These are phyloP conservation scores for Crithidia bombi DNA, from an alignment of 208 protist genomes.

Conservation along the genomic window DNA sequence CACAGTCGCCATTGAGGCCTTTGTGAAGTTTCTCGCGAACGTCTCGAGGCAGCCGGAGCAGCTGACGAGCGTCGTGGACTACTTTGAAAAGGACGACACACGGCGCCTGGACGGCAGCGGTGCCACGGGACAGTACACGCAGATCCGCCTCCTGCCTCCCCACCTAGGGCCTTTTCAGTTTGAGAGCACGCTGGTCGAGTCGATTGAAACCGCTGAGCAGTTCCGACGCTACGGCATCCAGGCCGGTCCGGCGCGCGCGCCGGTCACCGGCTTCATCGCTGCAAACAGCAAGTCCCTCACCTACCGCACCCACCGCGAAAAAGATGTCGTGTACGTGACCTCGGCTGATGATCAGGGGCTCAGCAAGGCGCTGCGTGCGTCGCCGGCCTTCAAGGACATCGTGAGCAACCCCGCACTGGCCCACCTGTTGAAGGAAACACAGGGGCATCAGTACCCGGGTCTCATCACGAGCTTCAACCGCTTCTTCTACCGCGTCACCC, in stretches of 20 bases:
- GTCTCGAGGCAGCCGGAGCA: slow-evolving; percentile 43
- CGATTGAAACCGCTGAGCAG: slow-evolving; percentile 60
- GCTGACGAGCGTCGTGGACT: slow-evolving; percentile 37
- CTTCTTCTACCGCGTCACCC: slow-evolving; percentile 77
- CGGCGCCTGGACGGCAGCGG: slow-evolving; percentile 27
- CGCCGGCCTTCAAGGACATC: slow-evolving; percentile 63
- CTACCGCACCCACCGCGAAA: slow-evolving; percentile 64
- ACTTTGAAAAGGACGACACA: slow-evolving; percentile 47
- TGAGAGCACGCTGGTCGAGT: slow-evolving; percentile 77
- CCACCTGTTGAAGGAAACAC: slow-evolving; percentile 44
- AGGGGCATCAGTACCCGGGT: slow-evolving; percentile 19
- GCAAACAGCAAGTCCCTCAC: slow-evolving; percentile 63
- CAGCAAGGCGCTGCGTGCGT: slow-evolving; percentile 40
- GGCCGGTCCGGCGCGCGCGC: slow-evolving; percentile 60
- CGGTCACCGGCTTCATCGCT: slow-evolving; percentile 66
- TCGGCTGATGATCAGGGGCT: slow-evolving; percentile 64
- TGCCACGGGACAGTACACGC: slow-evolving; percentile 52
- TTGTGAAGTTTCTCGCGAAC: slow-evolving; percentile 70
- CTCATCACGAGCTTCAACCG: slow-evolving; percentile 79
- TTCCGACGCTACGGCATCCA: slow-evolving; percentile 79
- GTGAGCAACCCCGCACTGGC: slow-evolving; percentile 49
- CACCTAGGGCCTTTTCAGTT: slow-evolving; percentile 73
- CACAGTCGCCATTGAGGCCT: slow-evolving; percentile 77
- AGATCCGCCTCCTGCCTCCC: slow-evolving; percentile 75
- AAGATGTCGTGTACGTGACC: slow-evolving; percentile 72